phyloP scores from a whole-genome alignment of 306 rosid species.

The Cicer pinnatifidum region DNA sequence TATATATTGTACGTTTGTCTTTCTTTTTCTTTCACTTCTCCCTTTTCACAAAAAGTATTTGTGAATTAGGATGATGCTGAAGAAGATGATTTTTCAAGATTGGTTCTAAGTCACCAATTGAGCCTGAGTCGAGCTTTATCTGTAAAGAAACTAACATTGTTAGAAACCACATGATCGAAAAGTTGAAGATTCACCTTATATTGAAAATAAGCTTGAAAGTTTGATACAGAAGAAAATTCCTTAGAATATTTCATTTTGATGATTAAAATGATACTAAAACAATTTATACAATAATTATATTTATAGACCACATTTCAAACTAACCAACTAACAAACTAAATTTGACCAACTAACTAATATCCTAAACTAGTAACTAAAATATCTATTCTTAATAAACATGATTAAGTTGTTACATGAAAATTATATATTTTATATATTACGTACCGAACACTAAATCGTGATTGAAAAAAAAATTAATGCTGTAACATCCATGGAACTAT shows the following conservation, averaged over 20 bases:
- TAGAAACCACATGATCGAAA: too few relatives aligned
- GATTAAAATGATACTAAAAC: too few relatives aligned
- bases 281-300: too few relatives aligned
- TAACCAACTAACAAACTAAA: too few relatives aligned
- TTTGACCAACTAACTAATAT: too few relatives aligned
- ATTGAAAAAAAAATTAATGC: neutral
- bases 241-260: too few relatives aligned
- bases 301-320: too few relatives aligned
- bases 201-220: too few relatives aligned
- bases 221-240: too few relatives aligned
- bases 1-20: slow-evolving; percentile 32
- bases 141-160: slow-evolving; percentile 40
- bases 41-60: slow-evolving; percentile 56
- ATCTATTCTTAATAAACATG: too few relatives aligned
- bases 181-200: too few relatives aligned
- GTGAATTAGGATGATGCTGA: slow-evolving; percentile 51
- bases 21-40: slow-evolving; percentile 48
- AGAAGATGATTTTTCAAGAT: slow-evolving; percentile 38
- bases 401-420: neutral
- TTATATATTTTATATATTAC: neutral
- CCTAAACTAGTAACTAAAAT: too few relatives aligned
- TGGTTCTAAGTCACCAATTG: slow-evolving; percentile 45
- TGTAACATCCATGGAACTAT: slow-evolving; percentile 12
- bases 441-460: neutral
- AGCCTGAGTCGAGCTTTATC: slow-evolving; percentile 59